Evolutionary conservation across 2,329 filamentous ascomycete species (phyloP).

Genomic region (Penicillium sp.): DNA sequence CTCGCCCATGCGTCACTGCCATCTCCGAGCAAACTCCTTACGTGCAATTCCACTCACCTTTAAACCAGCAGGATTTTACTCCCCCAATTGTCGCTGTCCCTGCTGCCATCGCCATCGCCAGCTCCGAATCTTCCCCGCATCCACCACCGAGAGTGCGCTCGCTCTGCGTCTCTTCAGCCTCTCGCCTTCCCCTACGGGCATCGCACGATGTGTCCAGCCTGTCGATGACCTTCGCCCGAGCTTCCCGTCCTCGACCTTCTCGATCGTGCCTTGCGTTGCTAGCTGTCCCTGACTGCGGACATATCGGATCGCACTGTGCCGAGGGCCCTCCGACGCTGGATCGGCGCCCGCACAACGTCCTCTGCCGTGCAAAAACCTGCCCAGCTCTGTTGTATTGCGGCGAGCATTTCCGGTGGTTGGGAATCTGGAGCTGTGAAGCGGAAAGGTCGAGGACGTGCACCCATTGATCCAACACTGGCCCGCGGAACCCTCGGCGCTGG

Average conservation of each 20-base stretch:
- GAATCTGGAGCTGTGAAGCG: no score
- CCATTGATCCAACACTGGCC: no score
- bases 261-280: conserved; percentile 27
- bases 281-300: conserved; percentile 6
- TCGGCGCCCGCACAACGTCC: background rate
- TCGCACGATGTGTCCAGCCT: conserved; percentile 29
- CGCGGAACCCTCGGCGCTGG: no score
- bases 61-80: no score
- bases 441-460: no score
- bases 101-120: background rate
- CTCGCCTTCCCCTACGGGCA: conserved; percentile 19
- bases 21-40: no score
- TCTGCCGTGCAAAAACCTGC: no score
- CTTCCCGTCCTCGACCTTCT: conserved; percentile 18
- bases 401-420: no score
- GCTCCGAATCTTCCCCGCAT: background rate
- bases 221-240: conserved; percentile 30
- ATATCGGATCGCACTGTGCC: conserved; percentile 1
- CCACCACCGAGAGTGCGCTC: background rate
- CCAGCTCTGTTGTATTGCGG: no score
- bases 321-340: background rate
- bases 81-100: no score
- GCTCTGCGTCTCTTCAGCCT: conserved; percentile 5
- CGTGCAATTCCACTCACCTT: no score
- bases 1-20: no score